These are phyloP conservation scores for Alloascoidea hylecoeti DNA, from an alignment of 805 yeast genomes.

Conservation along the genomic window DNA sequence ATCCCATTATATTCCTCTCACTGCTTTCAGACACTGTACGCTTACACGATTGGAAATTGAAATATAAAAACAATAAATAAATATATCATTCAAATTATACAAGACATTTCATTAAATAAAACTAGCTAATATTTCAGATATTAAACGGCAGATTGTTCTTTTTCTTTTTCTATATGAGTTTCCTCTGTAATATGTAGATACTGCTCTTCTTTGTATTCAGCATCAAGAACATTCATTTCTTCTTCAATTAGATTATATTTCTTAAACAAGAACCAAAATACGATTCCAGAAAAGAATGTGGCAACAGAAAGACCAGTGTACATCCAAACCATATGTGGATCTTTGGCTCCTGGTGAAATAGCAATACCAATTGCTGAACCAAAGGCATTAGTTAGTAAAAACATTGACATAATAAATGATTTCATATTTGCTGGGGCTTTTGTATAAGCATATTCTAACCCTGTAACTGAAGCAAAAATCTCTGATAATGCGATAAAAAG, in stretches of 20 bases:
- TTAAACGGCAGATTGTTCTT: no score
- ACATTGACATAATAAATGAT: constrained; percentile 44
- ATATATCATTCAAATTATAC: no score
- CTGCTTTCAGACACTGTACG: no score
- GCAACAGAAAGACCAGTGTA: constrained; percentile 50
- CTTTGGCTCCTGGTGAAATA: constrained; percentile 45
- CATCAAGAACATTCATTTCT: constrained; percentile 37
- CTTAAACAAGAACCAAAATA: constrained; percentile 48
- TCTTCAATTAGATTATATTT: constrained; percentile 43
- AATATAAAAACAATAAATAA: no score
- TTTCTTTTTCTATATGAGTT: no score
- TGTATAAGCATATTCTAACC: constrained; percentile 73
- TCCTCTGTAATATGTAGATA: no score
- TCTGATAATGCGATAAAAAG: constrained; percentile 65
- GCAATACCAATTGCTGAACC: constrained; percentile 73
- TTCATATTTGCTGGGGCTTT: constrained; percentile 66
- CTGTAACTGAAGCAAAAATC: constrained; percentile 69
- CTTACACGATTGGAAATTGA: no score
- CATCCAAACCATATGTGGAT: constrained; percentile 62
- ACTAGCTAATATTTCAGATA: no score
- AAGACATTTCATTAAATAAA: no score
- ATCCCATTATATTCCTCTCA: no score
- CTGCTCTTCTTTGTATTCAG: not conserved
- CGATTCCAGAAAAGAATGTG: constrained; percentile 40
- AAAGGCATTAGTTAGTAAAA: constrained; percentile 56